Percentiles rank a stretch among this genome's conserved stretches.
phyloP scores from a whole-genome alignment of 2,329 filamentous ascomycete genomes.

The Colletotrichum viniferum region DNA sequence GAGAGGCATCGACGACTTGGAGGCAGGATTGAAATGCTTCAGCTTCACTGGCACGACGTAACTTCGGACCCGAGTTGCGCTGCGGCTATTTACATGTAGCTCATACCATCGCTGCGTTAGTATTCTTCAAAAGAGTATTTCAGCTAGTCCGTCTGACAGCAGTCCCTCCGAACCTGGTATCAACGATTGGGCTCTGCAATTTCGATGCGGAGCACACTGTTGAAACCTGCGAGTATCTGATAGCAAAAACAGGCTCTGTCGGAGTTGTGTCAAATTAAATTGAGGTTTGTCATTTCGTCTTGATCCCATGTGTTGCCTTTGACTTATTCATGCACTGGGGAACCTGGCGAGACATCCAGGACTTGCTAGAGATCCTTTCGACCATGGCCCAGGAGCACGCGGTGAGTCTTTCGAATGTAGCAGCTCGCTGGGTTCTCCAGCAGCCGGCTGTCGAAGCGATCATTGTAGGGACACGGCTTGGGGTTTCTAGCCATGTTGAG shows the following conservation, averaged over 20 bases:
- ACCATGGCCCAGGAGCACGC: not conserved
- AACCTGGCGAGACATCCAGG: not conserved
- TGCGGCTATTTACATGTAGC: not conserved
- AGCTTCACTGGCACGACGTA: conserved; percentile 41
- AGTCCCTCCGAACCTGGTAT: not conserved
- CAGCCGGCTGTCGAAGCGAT: not conserved
- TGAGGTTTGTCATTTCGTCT: not conserved
- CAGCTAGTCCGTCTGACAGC: not conserved
- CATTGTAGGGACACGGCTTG: not conserved
- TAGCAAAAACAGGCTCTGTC: not conserved
- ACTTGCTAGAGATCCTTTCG: not conserved
- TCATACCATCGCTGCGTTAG: not conserved
- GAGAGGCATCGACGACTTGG: conserved; percentile 36
- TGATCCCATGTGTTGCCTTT: not conserved
- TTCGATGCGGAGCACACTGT: conserved; percentile 4
- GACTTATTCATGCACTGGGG: not conserved
- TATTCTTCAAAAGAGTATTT: not conserved
- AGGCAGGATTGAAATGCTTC: conserved; percentile 36
- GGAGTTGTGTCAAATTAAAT: conserved; percentile 1
- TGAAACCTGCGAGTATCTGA: conserved; percentile 2
- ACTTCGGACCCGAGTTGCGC: conserved; percentile 7
- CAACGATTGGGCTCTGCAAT: conserved; percentile 1
- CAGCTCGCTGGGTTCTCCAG: not conserved
- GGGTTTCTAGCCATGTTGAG: not conserved
- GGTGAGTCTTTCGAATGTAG: not conserved